A percentile compares a stretch with the other conserved stretches of the same genome.
Conservation (phyloP, 2,329 filamentous ascomycete species). For the Dactylella cylindrospora region DNA sequence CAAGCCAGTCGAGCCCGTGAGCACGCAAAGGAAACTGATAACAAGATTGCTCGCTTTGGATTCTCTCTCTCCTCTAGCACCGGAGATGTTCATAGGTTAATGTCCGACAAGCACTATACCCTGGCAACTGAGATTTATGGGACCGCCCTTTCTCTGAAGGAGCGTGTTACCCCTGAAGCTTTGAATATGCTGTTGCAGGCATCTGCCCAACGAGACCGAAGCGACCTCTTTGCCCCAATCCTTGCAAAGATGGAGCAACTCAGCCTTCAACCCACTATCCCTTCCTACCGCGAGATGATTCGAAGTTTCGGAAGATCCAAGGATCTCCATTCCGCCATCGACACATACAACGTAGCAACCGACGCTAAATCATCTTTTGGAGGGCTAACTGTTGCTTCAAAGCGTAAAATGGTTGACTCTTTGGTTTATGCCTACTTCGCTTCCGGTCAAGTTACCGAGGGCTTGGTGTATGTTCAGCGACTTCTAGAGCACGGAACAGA, state of each 20-base stretch:
- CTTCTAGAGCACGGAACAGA: slow-evolving; percentile 41
- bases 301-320: slow-evolving; percentile 81
- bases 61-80: slow-evolving; percentile 59
- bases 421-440: slow-evolving; percentile 65
- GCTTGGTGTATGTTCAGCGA: slow-evolving; percentile 40
- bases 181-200: slow-evolving; percentile 81
- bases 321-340: slow-evolving; percentile 82
- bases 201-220: slow-evolving; percentile 76
- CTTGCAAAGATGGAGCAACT: slow-evolving; percentile 88
- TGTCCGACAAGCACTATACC: slow-evolving; percentile 60
- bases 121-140: slow-evolving; percentile 39
- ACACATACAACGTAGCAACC: slow-evolving; percentile 87
- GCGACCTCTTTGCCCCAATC: slow-evolving; percentile 85
- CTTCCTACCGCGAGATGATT: slow-evolving; percentile 91
- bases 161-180: slow-evolving; percentile 68
- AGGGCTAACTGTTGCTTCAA: slow-evolving; percentile 59
- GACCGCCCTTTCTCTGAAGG: slow-evolving; percentile 54
- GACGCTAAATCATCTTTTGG: slow-evolving; percentile 68
- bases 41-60: slow-evolving; percentile 80
- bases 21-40: slow-evolving; percentile 72
- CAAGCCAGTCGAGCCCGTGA: slow-evolving; percentile 76
- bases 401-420: slow-evolving; percentile 71
- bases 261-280: slow-evolving; percentile 71
- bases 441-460: slow-evolving; percentile 59
- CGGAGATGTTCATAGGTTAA: slow-evolving; percentile 79